Percentiles rank a stretch among this genome's conserved stretches.
Evolutionary conservation across 2,329 filamentous ascomycete species (phyloP).

Genomic region (Sphaerulina vaccinii): DNA sequence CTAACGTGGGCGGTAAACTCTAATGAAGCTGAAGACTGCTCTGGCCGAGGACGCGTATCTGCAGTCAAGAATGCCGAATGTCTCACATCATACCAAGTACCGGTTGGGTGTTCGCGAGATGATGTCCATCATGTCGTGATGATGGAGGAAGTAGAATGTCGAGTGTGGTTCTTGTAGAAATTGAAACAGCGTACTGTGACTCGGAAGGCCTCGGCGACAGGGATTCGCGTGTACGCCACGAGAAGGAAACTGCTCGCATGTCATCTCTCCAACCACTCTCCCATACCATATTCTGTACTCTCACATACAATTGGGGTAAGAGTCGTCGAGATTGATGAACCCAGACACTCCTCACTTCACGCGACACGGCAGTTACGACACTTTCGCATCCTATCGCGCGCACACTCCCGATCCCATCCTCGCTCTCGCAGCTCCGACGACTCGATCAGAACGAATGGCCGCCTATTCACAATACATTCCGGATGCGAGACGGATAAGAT

Average conservation of each 20-base stretch:
- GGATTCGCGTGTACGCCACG: neutral
- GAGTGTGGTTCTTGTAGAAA: no score
- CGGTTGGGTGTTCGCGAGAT: no score
- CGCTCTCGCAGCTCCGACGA: neutral
- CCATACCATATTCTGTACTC: neutral
- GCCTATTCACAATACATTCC: constrained; percentile 44
- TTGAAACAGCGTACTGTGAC: no score
- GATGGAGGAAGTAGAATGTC: no score
- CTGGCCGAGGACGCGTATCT: no score
- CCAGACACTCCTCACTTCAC: neutral
- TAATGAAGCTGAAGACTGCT: no score
- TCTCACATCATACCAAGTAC: no score
- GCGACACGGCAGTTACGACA: neutral
- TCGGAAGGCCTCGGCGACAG: neutral
- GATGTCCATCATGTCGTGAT: no score
- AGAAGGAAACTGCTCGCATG: constrained; percentile 8
- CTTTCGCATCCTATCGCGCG: neutral
- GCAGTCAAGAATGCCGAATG: no score
- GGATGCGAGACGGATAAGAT: constrained; percentile 71
- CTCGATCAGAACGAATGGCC: constrained; percentile 3
- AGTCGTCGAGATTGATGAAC: neutral
- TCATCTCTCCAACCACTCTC: neutral
- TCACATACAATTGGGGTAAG: neutral
- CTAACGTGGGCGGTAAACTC: no score
- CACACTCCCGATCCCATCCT: neutral